A percentile compares a stretch with the other conserved stretches of the same genome.
phyloP scores from a whole-genome alignment of 164 flowering plant genomes.

The Liriodendron chinense region DNA sequence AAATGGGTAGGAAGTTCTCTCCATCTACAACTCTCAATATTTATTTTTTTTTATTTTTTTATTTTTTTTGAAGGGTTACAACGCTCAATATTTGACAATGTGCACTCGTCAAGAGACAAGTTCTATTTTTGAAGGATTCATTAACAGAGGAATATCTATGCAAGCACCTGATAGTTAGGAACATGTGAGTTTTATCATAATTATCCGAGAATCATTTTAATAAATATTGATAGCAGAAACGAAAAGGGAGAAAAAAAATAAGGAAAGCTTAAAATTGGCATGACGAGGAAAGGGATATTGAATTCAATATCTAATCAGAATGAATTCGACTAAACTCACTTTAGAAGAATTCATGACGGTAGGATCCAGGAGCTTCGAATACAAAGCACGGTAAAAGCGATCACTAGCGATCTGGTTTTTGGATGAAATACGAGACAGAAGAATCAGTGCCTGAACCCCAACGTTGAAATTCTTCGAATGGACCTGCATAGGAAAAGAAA shows the following conservation, averaged over 20 bases:
- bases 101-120: background rate
- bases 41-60: no score
- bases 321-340: conserved; percentile 29
- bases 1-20: no score
- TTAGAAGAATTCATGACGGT: conserved; percentile 91
- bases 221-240: background rate
- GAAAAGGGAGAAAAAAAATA: no score
- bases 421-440: conserved; percentile 83
- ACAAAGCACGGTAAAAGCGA: conserved; percentile 91
- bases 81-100: no score
- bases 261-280: background rate
- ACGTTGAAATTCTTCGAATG: conserved; percentile 95
- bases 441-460: conserved; percentile 93
- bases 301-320: background rate
- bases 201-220: background rate
- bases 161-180: background rate
- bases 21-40: no score
- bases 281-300: background rate
- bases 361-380: conserved; percentile 81
- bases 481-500: conserved; percentile 46
- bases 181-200: background rate
- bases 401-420: conserved; percentile 93
- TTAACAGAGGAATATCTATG: background rate
- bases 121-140: background rate
- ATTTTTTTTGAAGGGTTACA: no score